Percentiles rank a stretch among this genome's conserved stretches.
Conservation (phyloP, 306 rosid genomes). For the Oemleria cerasiformis region DNA sequence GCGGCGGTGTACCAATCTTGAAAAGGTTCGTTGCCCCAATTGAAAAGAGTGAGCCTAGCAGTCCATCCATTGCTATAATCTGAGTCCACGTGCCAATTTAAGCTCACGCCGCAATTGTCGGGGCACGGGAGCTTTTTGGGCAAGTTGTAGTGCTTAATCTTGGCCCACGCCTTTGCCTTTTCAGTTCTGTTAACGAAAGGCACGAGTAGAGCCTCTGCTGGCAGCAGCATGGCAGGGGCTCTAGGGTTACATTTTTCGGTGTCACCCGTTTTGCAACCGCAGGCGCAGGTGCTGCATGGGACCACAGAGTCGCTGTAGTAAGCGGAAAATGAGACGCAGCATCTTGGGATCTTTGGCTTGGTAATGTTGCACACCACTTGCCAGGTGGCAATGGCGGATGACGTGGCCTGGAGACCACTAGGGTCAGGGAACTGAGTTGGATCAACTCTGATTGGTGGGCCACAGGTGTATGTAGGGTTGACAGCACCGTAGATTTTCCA, state of each 20-base stretch:
- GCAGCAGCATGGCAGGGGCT: constrained; percentile 46
- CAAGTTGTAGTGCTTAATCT: constrained; percentile 32
- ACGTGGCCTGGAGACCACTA: constrained; percentile 46
- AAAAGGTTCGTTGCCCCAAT: constrained; percentile 48
- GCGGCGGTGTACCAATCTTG: constrained; percentile 78
- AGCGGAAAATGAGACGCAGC: constrained; percentile 80
- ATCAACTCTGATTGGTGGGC: constrained; percentile 56
- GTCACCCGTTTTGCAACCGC: constrained; percentile 46
- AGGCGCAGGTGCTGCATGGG: constrained; percentile 85
- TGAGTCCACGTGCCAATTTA: constrained; percentile 78
- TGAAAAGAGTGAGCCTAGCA: constrained; percentile 76
- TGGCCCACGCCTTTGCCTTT: constrained; percentile 78
- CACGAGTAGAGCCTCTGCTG: constrained; percentile 62
- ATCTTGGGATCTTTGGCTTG: constrained; percentile 47
- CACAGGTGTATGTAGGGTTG: constrained; percentile 65
- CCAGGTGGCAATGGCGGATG: constrained; percentile 66
- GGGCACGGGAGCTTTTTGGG: constrained; percentile 63
- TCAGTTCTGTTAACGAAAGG: constrained; percentile 60
- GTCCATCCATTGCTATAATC: constrained; percentile 71
- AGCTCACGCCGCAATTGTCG: constrained; percentile 74
- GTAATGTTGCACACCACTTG: constrained; percentile 76
- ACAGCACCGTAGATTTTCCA: constrained; percentile 63
- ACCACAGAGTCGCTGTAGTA: constrained; percentile 67
- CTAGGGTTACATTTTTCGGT: constrained; percentile 37
- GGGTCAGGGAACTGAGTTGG: constrained; percentile 67